Evolutionary conservation across 2,329 filamentous ascomycete genomes (phyloP), one percentile per base, ranked within the genome.

Genomic region (Akanthomyces uredinophilus): DNA sequence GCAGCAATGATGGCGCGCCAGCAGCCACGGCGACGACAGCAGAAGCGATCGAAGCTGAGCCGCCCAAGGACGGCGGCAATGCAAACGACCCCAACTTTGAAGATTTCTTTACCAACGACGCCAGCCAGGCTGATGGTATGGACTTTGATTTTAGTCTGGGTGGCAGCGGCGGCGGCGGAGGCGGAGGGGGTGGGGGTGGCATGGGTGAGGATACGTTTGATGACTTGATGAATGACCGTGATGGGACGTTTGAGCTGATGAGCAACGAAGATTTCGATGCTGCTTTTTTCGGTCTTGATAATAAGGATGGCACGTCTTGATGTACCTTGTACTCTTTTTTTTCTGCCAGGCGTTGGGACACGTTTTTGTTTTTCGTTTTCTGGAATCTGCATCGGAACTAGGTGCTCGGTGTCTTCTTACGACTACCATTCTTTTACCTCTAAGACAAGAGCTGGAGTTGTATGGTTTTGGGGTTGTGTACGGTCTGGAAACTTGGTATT

Each of bases 251-350:
- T 63, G 76, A 78, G 47, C 61, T 68, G 57, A 73, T 78, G 66
- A 76, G 76, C 59, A 77, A 79, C 66, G 77, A 74, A 8, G 77
- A 80, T 53, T 82, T 80, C 62, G 80, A 84, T 63, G 72, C 77
- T 24, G 71, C 74, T 3, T 83, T 77, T 63, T 83, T 83, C 65
- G 75, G 73, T 7, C 69, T 80, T 3, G 70, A 73, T 22, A 59
- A 54, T 10, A 62, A 52, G 22, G 54, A 62, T n/a, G 51, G 51
- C 20, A 66, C 65, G 20, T 44, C 63, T 18, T 71, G 57, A 66
- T 60, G 11, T 29, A 3, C 16, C 14, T 50, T 37, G n/a, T 59
- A 35, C 29, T 5, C n/a, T 8, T 56, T 46, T 14, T 54, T 41
- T 60, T 39, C 29, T 47, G 39, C 35, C 13, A 13, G 41, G 59